A percentile compares a stretch with the other conserved stretches of the same genome.
Conservation (phyloP, 108 stramenopile genomes). For the Ochromonas danica region DNA sequence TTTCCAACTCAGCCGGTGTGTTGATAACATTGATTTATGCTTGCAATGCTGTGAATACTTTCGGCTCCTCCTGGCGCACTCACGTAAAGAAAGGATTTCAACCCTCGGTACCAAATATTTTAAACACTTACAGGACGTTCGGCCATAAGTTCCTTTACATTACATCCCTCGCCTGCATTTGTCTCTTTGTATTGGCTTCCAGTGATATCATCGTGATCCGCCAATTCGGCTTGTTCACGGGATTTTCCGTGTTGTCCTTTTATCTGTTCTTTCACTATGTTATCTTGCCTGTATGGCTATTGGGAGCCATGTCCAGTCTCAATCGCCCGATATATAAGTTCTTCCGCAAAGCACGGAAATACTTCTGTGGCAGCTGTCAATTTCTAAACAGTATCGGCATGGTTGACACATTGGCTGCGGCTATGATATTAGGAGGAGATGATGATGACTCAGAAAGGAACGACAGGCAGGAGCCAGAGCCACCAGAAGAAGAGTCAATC, state of each 20-base stretch:
- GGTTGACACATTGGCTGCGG: neutral
- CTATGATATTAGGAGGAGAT: neutral
- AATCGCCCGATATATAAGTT: neutral
- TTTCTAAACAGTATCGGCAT: neutral
- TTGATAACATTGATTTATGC: neutral
- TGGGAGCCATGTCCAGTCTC: neutral
- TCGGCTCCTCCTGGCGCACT: conserved; percentile 1
- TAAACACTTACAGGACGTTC: neutral
- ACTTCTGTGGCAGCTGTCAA: neutral
- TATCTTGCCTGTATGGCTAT: neutral
- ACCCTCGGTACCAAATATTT: neutral
- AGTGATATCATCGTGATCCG: neutral
- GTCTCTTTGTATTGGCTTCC: neutral
- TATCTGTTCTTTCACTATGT: conserved; percentile 10
- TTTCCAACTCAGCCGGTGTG: neutral
- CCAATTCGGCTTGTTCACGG: conserved; percentile 9
- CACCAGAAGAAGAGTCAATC: neutral
- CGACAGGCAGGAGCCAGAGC: neutral
- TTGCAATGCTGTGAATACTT: neutral
- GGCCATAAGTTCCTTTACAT: neutral
- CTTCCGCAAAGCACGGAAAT: neutral
- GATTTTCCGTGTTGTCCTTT: neutral
- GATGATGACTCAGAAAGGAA: neutral
- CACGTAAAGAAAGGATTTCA: neutral
- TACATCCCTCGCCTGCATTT: neutral